These are phyloP conservation scores for Wickerhamomyces chambardii DNA, from an alignment of 805 yeast species.

Conservation along the genomic window DNA sequence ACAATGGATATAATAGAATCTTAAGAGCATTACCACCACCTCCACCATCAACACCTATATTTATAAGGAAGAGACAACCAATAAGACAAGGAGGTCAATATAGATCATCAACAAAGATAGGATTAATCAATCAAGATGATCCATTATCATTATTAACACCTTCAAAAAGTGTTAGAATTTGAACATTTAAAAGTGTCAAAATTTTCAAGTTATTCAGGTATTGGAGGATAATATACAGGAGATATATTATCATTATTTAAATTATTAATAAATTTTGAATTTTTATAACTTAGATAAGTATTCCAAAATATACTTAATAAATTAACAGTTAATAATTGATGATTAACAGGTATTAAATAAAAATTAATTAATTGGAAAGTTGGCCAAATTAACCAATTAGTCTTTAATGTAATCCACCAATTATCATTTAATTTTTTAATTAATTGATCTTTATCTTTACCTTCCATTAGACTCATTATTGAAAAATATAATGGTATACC, in stretches of 20 bases:
- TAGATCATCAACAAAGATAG: not conserved
- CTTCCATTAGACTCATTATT: slow-evolving; percentile 61
- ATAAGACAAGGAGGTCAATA: not conserved
- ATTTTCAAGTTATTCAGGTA: slow-evolving; percentile 25
- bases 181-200: no score
- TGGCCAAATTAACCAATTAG: slow-evolving; percentile 92
- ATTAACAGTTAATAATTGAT: slow-evolving; percentile 62
- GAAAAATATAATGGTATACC: slow-evolving; percentile 66
- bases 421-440: slow-evolving; percentile 34
- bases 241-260: slow-evolving; percentile 3
- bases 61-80: not conserved
- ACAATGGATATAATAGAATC: no score
- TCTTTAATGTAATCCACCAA: slow-evolving; percentile 56
- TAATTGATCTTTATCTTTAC: slow-evolving; percentile 30
- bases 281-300: slow-evolving; percentile 59
- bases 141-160: slow-evolving; percentile 7
- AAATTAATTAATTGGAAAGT: slow-evolving; percentile 74
- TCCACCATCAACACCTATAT: not conserved
- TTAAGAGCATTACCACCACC: no score
- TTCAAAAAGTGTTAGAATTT: not conserved
- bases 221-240: slow-evolving; percentile 29
- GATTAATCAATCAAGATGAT: slow-evolving; percentile 1
- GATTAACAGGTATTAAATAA: slow-evolving; percentile 62
- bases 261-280: slow-evolving; percentile 25
- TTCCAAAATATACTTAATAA: slow-evolving; percentile 77